A percentile compares a stretch with the other conserved stretches of the same genome.
Conservation (phyloP, 1,284 basidiomycete species). For the Tremellales sp. region DNA sequence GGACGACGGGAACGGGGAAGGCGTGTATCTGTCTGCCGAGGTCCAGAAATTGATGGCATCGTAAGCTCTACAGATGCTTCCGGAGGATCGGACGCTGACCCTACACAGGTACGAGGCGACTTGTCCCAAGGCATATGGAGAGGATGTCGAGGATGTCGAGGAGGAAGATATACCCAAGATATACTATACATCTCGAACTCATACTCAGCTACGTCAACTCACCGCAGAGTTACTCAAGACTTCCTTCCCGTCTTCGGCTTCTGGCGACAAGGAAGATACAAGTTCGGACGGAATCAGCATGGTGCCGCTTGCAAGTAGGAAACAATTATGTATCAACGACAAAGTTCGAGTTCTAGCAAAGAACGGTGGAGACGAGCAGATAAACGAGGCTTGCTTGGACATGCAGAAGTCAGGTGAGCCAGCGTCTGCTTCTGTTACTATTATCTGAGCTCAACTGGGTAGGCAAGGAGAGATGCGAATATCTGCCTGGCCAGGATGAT, state of each 20-base stretch:
- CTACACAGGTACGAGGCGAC: slow-evolving; percentile 22
- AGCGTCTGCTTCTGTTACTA: slow-evolving; percentile 2
- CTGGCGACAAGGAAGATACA: not conserved
- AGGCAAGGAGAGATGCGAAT: slow-evolving; percentile 67
- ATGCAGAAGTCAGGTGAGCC: slow-evolving; percentile 65
- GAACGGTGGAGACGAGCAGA: slow-evolving; percentile 60
- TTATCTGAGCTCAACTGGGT: slow-evolving; percentile 48
- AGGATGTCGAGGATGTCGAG: slow-evolving; percentile 37
- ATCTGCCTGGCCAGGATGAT: slow-evolving; percentile 70
- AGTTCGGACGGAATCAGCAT: slow-evolving; percentile 49
- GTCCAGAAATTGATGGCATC: slow-evolving; percentile 76
- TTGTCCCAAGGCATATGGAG: slow-evolving; percentile 19
- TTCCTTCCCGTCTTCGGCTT: slow-evolving; percentile 25
- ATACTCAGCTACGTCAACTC: slow-evolving; percentile 90
- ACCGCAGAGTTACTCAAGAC: slow-evolving; percentile 75
- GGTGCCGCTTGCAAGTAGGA: slow-evolving; percentile 83
- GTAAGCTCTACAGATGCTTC: slow-evolving; percentile 53
- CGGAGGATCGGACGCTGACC: slow-evolving; percentile 7
- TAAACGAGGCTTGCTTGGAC: slow-evolving; percentile 90
- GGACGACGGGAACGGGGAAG: slow-evolving; percentile 50
- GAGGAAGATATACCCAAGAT: slow-evolving; percentile 56
- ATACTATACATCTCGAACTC: slow-evolving; percentile 90
- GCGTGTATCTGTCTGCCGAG: slow-evolving; percentile 65
- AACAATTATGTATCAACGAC: slow-evolving; percentile 90
- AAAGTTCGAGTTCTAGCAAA: slow-evolving; percentile 48